Base-by-base conservation (phyloP, 305 asterid genomes). In the Fraxinus floribunda region DNA sequence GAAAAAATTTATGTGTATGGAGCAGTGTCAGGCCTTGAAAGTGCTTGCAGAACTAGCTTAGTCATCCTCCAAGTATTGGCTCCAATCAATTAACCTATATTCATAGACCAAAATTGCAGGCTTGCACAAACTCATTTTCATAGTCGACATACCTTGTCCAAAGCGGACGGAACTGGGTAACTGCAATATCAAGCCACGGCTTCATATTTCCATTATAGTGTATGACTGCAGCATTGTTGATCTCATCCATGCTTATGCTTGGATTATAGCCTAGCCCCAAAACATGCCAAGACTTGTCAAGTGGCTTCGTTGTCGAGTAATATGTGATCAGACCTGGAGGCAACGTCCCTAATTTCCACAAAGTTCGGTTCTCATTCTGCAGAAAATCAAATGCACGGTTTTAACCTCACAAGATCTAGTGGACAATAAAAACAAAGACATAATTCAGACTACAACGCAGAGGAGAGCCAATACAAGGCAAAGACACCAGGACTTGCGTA, bases 151-250 rank as follows among this genome's bases (percentile, higher is more conserved):
- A 89, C 89, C 89, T 90, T 55, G 92, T 84, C 97, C 97, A 92
- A 32, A 92, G 90, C 0, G 92, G 90, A 62, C 93, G 91, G 87
- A 91, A 92, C 82, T 92, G 93, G 72, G 91, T 38, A 52, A 92
- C 90, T 64, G 94, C 97, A 35, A 92, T 92, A 85, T 92, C 97
- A 18, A 92, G 97, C 94, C 97, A 92, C 6, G 96, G 96, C 86
- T 92, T 92, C 94, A 88, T 90, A 78, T 92, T 92, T 68, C 96
- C 96, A 20, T 92, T 92, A 89, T 89, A 92, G 87, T 92, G 97
- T 80, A 92, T 87, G 32, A 92, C 97, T 18, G 97, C 91, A 80
- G 97, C 97, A 83, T 91, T 91, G 60, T 86, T 88, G 70, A 92
- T 92, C 90, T 92, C 97, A 49, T 91, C 94, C 90, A 84, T 84